These are phyloP conservation scores for Penicillium sp. DNA, from an alignment of 2,329 filamentous ascomycete genomes.

Conservation along the genomic window DNA sequence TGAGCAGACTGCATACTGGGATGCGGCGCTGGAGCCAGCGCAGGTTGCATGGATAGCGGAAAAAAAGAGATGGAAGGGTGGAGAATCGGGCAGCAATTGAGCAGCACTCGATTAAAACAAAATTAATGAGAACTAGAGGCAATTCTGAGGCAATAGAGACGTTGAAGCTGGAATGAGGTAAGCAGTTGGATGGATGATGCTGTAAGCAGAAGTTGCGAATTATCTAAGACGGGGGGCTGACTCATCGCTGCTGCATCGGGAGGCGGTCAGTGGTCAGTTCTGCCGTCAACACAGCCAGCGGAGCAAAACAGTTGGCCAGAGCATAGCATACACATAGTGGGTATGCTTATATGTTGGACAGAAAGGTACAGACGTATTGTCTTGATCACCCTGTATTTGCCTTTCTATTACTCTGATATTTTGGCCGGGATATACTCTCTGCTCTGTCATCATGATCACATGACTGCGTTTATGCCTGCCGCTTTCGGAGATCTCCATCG, in stretches of 20 bases:
- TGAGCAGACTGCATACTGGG: slow-evolving; percentile 56
- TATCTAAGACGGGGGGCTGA: slow-evolving; percentile 24
- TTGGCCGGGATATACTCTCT: too few relatives aligned
- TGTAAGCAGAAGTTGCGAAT: slow-evolving; percentile 38
- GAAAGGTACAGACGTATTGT: too few relatives aligned
- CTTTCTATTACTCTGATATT: too few relatives aligned
- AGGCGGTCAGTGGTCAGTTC: background rate
- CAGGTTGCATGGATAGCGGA: slow-evolving; percentile 46
- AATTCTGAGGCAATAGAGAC: slow-evolving; percentile 10
- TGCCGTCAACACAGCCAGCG: too few relatives aligned
- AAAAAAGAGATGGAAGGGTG: slow-evolving; percentile 9
- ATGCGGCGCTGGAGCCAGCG: slow-evolving; percentile 54
- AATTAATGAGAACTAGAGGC: slow-evolving; percentile 1
- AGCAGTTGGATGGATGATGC: slow-evolving; percentile 34
- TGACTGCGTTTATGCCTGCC: too few relatives aligned
- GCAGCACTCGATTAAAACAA: background rate
- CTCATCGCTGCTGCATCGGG: too few relatives aligned
- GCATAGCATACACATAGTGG: too few relatives aligned
- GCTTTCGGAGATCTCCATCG: too few relatives aligned
- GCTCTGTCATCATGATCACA: too few relatives aligned
- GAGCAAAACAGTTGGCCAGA: too few relatives aligned
- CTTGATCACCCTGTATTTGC: too few relatives aligned
- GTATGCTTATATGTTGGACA: too few relatives aligned
- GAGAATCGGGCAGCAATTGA: slow-evolving; percentile 3
- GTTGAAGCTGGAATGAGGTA: slow-evolving; percentile 29